These are phyloP conservation scores for Tolypocladium ophioglossoides DNA, from an alignment of 2,329 filamentous ascomycete species.

Conservation along the genomic window DNA sequence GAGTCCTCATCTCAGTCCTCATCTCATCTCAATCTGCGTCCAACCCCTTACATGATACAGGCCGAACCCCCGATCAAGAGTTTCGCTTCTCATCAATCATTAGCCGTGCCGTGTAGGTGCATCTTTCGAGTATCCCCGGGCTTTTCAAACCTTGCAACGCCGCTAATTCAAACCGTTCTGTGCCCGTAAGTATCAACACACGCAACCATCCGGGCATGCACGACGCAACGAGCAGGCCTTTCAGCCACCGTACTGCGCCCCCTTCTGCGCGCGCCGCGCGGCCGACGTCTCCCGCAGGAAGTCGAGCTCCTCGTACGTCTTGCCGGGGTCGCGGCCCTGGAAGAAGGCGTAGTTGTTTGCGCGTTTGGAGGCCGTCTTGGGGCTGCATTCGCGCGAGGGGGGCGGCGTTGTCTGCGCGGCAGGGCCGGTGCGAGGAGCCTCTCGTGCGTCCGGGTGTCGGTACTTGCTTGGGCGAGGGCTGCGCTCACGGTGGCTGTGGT, in stretches of 20 bases:
- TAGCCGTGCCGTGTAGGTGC: neutral
- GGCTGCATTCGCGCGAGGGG: conserved; percentile 1
- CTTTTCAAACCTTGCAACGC: neutral
- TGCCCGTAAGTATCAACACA: neutral
- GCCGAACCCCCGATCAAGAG: neutral
- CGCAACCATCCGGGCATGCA: neutral
- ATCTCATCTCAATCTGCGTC: neutral
- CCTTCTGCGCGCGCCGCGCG: neutral
- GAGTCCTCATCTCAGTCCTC: neutral
- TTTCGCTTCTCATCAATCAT: neutral
- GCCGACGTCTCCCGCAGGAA: conserved; percentile 4
- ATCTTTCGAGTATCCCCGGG: neutral
- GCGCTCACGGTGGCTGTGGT: neutral
- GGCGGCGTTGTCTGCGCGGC: neutral
- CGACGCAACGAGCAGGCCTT: neutral
- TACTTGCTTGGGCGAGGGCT: conserved; percentile 1
- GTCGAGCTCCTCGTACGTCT: conserved; percentile 12
- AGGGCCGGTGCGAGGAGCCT: neutral
- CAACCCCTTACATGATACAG: neutral
- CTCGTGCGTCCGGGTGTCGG: neutral
- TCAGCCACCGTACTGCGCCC: neutral
- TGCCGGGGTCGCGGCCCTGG: conserved; percentile 12
- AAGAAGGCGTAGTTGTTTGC: conserved; percentile 18
- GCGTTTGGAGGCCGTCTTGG: conserved; percentile 4
- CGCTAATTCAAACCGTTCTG: neutral